phyloP scores from a whole-genome alignment of 345 rosid species.

The Hibiscus trionum region DNA sequence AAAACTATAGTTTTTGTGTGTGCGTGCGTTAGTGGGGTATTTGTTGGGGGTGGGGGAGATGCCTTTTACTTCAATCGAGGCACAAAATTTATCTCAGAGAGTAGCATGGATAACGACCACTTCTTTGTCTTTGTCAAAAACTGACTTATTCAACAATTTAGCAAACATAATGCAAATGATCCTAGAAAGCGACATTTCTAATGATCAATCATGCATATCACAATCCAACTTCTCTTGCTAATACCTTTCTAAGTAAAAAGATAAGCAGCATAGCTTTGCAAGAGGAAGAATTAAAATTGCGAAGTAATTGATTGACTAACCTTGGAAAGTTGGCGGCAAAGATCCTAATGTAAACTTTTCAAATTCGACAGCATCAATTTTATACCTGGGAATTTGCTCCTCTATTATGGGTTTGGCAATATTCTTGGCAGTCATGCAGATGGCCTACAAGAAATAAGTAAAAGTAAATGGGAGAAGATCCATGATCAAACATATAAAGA shows the following conservation, averaged over 20 bases:
- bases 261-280: background rate
- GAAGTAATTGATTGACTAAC: background rate
- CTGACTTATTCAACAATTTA: background rate
- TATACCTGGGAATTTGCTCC: constrained; percentile 85
- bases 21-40: background rate
- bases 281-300: background rate
- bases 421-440: constrained; percentile 63
- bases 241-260: background rate
- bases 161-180: background rate
- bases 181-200: background rate
- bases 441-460: constrained; percentile 44
- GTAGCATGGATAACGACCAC: background rate
- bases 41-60: background rate
- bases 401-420: constrained; percentile 79
- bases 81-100: background rate
- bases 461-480: background rate
- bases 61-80: background rate
- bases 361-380: constrained; percentile 84
- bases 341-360: constrained; percentile 79
- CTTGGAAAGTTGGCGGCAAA: background rate
- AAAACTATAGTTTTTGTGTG: background rate
- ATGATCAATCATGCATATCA: background rate
- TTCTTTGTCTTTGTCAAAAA: background rate
- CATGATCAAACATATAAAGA: constrained; percentile 4
- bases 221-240: background rate